Conservation (phyloP, 208 protist species). For the Acanthamoeba royreba region DNA sequence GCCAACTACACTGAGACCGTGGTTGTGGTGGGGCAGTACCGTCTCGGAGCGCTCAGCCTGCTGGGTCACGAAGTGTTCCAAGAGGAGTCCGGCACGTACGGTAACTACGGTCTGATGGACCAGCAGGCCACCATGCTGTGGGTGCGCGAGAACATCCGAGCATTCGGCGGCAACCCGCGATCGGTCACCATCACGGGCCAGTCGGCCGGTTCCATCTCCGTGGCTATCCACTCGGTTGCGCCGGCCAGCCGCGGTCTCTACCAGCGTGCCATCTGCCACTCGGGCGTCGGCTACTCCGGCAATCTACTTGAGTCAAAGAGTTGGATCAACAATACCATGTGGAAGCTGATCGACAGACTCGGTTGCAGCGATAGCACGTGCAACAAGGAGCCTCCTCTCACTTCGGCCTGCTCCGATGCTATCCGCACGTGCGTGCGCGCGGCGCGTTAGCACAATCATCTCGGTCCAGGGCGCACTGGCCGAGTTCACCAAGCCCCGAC, state of each 20-base stretch:
- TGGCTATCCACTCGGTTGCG: background rate
- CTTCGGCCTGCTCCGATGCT: background rate
- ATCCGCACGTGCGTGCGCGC: background rate
- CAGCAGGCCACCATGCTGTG: constrained; percentile 7
- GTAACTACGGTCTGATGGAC: background rate
- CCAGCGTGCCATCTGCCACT: background rate
- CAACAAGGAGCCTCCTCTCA: background rate
- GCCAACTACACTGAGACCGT: background rate
- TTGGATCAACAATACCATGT: background rate
- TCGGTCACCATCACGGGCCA: background rate
- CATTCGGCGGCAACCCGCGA: constrained; percentile 30
- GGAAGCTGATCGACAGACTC: background rate
- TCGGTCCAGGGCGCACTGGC: background rate
- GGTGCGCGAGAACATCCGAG: constrained; percentile 21
- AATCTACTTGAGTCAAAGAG: background rate
- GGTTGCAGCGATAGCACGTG: background rate
- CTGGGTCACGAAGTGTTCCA: background rate
- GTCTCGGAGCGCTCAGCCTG: constrained; percentile 49
- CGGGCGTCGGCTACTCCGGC: background rate
- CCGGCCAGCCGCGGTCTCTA: background rate
- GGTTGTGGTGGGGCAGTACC: background rate
- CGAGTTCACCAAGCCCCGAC: background rate
- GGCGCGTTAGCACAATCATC: background rate
- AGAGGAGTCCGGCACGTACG: background rate
- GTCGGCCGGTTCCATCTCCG: background rate